phyloP scores from a whole-genome alignment of 2,329 filamentous ascomycete species.

The Pseudogymnoascus sp. region DNA sequence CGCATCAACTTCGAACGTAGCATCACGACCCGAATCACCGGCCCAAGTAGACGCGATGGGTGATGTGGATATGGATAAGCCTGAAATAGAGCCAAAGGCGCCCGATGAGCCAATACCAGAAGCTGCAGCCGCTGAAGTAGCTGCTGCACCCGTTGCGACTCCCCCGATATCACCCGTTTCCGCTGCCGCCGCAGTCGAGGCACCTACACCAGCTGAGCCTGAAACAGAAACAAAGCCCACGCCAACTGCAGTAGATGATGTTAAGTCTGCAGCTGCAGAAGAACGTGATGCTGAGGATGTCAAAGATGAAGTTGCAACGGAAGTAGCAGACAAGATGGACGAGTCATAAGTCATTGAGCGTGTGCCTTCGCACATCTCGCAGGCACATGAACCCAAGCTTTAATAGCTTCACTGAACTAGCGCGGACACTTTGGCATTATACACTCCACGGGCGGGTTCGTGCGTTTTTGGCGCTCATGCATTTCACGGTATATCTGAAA shows the following conservation, averaged over 20 bases:
- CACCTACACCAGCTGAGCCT: conserved; percentile 25
- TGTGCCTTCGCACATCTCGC: not conserved
- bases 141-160: not conserved
- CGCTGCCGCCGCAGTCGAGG: conserved; percentile 11
- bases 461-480: conserved; percentile 6
- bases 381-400: not conserved
- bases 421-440: not conserved
- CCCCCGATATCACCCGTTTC: conserved; percentile 8
- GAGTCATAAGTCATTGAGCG: conserved; percentile 19
- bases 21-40: conserved; percentile 24
- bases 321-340: conserved; percentile 26
- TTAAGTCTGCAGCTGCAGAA: conserved; percentile 28
- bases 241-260: conserved; percentile 24
- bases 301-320: conserved; percentile 26
- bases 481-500: conserved; percentile 9
- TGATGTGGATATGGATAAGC: conserved; percentile 28
- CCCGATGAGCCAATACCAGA: conserved; percentile 2
- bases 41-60: conserved; percentile 24
- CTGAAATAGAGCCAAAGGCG: not conserved
- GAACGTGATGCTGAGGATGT: conserved; percentile 25
- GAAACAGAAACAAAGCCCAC: conserved; percentile 25
- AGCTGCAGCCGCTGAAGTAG: conserved; percentile 13
- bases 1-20: conserved; percentile 24
- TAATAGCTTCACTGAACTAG: not conserved
- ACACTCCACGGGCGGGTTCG: conserved; percentile 2